phyloP scores from a whole-genome alignment of 2,329 filamentous ascomycete genomes.

The Zalaria obscura region DNA sequence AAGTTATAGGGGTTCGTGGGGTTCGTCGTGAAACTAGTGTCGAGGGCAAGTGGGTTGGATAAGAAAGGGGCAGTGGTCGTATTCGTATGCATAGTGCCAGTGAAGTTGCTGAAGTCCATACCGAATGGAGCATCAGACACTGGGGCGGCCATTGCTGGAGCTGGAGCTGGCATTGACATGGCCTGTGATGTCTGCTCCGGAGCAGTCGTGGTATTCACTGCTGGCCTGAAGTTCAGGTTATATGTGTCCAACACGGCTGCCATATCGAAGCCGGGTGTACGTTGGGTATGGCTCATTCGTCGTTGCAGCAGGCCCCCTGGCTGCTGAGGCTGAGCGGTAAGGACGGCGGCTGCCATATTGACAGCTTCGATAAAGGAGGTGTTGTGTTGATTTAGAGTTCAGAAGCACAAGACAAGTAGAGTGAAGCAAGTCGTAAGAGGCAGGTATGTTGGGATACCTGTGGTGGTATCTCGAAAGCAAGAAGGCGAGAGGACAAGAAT shows the following conservation, averaged over 20 bases:
- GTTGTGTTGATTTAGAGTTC: not conserved
- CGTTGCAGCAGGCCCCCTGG: not conserved
- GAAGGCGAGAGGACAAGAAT: too few relatives aligned
- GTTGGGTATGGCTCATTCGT: not conserved
- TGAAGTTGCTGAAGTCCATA: slow-evolving; percentile 1
- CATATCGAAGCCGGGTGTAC: not conserved
- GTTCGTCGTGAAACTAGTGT: not conserved
- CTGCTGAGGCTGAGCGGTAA: not conserved
- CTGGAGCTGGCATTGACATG: not conserved
- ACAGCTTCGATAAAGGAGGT: not conserved
- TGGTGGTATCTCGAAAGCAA: too few relatives aligned
- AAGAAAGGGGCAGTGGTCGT: not conserved
- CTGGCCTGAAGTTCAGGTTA: not conserved
- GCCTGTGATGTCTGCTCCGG: not conserved
- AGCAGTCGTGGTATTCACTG: not conserved
- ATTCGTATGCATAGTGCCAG: slow-evolving; percentile 1
- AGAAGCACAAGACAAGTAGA: not conserved
- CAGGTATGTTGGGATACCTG: too few relatives aligned
- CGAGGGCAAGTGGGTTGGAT: slow-evolving; percentile 1
- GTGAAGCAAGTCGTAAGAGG: too few relatives aligned
- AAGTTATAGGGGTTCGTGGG: slow-evolving; percentile 2
- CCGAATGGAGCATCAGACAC: slow-evolving; percentile 2
- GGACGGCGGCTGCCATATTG: not conserved
- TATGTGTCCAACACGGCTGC: not conserved
- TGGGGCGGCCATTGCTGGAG: not conserved